Evolutionary conservation across 345 rosid genomes (phyloP).

Genomic region (Gossypium mustelinum): DNA sequence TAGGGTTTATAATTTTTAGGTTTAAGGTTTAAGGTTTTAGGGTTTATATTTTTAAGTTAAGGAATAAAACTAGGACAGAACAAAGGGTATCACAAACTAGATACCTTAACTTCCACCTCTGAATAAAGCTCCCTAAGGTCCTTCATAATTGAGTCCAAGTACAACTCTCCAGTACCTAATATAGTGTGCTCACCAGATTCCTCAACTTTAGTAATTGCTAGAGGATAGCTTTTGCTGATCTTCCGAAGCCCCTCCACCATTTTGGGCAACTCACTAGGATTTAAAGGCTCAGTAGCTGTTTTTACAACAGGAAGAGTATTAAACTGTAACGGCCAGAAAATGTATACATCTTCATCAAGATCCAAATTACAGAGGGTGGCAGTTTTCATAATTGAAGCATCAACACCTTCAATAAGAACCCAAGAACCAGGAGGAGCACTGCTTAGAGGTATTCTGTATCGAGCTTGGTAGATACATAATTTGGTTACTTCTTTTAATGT

Average conservation of each 20-base stretch:
- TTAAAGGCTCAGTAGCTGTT: conserved; percentile 96
- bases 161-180: conserved; percentile 93
- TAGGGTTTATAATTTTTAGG: no score
- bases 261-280: conserved; percentile 97
- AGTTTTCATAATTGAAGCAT: conserved; percentile 94
- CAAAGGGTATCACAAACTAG: not conserved
- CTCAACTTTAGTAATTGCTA: conserved; percentile 94
- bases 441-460: conserved; percentile 85
- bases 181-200: conserved; percentile 98
- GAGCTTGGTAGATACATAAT: conserved; percentile 90
- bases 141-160: conserved; percentile 95
- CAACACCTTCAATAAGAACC: conserved; percentile 96
- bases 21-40: no score
- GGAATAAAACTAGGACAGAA: not conserved
- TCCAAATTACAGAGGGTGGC: conserved; percentile 76
- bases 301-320: conserved; percentile 95
- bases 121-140: conserved; percentile 97
- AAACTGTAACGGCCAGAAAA: conserved; percentile 84
- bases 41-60: no score
- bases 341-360: conserved; percentile 76
- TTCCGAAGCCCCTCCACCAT: conserved; percentile 99
- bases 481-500: conserved; percentile 89
- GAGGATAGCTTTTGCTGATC: conserved; percentile 97
- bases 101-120: conserved; percentile 98
- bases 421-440: conserved; percentile 98